Conservation (phyloP, 2,329 filamentous ascomycete species). For the Epichloe sibirici region DNA sequence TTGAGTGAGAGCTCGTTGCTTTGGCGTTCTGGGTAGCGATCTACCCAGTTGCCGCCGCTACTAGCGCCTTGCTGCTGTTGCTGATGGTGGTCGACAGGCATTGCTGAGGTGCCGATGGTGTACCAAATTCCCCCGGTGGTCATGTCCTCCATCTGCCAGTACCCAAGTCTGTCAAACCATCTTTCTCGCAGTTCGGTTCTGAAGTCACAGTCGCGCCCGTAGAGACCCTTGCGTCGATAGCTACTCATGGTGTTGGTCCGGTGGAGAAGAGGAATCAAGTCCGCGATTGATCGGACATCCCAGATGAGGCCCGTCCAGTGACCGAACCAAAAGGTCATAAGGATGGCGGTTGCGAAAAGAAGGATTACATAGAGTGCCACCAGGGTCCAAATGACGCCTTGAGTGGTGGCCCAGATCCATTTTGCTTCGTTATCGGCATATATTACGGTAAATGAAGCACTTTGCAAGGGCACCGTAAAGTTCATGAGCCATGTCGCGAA, state of each 20-base stretch:
- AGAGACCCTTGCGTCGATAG: slow-evolving; percentile 55
- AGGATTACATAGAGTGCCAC: slow-evolving; percentile 62
- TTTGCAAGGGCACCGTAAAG: slow-evolving; percentile 72
- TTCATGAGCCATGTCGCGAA: slow-evolving; percentile 64
- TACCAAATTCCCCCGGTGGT: slow-evolving; percentile 66
- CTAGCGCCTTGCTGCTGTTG: not conserved
- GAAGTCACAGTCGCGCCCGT: slow-evolving; percentile 39
- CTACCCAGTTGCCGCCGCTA: not conserved
- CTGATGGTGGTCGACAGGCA: slow-evolving; percentile 11
- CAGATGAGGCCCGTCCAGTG: slow-evolving; percentile 67
- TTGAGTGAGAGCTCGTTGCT: slow-evolving; percentile 20
- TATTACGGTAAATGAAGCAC: slow-evolving; percentile 59
- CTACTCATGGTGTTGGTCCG: slow-evolving; percentile 66
- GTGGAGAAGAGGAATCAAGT: slow-evolving; percentile 66
- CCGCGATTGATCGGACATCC: slow-evolving; percentile 73
- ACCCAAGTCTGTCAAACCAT: slow-evolving; percentile 64
- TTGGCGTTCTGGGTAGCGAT: slow-evolving; percentile 1
- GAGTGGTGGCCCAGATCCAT: slow-evolving; percentile 73
- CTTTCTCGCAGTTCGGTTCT: slow-evolving; percentile 39
- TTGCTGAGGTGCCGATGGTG: slow-evolving; percentile 48
- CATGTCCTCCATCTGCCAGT: slow-evolving; percentile 62
- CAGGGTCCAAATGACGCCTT: slow-evolving; percentile 66
- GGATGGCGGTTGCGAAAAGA: slow-evolving; percentile 35
- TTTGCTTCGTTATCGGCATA: slow-evolving; percentile 32
- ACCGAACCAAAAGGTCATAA: slow-evolving; percentile 53